Evolutionary conservation across 805 yeast genomes (phyloP).

Genomic region (Lachancea quebecensis): DNA sequence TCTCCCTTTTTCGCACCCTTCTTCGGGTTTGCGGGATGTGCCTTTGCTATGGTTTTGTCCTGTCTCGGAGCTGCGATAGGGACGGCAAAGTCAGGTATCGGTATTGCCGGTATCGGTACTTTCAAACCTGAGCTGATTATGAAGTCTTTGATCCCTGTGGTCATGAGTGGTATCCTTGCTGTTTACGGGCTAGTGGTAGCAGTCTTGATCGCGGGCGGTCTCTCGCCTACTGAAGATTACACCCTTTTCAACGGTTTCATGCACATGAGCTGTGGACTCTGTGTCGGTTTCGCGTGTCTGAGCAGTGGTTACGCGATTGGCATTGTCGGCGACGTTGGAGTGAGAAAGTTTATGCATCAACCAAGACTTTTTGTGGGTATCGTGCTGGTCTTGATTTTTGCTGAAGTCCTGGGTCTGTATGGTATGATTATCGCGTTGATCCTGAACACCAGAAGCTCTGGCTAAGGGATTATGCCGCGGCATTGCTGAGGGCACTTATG

Average conservation of each 20-base stretch:
- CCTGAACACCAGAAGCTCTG: conserved; percentile 81
- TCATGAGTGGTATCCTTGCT: conserved; percentile 95
- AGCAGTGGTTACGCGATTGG: conserved; percentile 97
- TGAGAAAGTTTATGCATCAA: conserved; percentile 80
- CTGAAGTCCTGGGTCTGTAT: conserved; percentile 83
- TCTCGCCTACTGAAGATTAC: conserved; percentile 71
- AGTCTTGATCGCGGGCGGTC: conserved; percentile 87
- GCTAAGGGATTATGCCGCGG: conserved; percentile 22
- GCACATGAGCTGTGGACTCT: conserved; percentile 93
- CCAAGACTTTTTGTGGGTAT: conserved; percentile 85
- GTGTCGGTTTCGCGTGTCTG: conserved; percentile 94
- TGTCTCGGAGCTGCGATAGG: conserved; percentile 99
- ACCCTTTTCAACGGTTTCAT: conserved; percentile 93
- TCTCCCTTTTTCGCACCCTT: conserved; percentile 94
- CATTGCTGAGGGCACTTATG: not conserved
- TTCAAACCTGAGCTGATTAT: conserved; percentile 95
- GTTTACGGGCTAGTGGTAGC: conserved; percentile 97
- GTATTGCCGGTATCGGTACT: conserved; percentile 96
- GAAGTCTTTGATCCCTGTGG: conserved; percentile 94
- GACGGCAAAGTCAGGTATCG: conserved; percentile 96
- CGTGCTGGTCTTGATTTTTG: conserved; percentile 81
- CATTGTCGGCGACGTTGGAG: conserved; percentile 90
- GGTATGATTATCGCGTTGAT: conserved; percentile 95
- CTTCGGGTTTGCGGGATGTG: conserved; percentile 96
- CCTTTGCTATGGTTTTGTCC: conserved; percentile 82